These are phyloP conservation scores for Phytophthora colocasiae DNA, from an alignment of 352 stramenopile genomes.

Conservation along the genomic window DNA sequence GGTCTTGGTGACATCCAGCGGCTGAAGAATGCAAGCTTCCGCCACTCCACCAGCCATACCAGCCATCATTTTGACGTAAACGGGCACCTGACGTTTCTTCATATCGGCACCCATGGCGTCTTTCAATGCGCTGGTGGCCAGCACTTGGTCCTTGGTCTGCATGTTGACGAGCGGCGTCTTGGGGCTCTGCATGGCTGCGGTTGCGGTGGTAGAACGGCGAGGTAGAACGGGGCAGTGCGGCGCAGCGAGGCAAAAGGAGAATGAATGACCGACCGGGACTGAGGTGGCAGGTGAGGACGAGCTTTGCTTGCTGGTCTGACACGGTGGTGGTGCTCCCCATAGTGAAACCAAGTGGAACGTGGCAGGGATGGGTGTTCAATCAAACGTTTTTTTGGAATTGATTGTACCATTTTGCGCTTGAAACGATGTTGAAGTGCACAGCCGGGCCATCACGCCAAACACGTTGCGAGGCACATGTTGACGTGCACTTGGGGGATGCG, in stretches of 20 bases:
- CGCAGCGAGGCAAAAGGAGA: slow-evolving; percentile 39
- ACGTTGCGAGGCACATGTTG: slow-evolving; percentile 30
- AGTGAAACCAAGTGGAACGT: slow-evolving; percentile 18
- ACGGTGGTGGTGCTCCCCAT: slow-evolving; percentile 6
- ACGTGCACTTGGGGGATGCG: slow-evolving; percentile 19
- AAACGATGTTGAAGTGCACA: slow-evolving; percentile 32
- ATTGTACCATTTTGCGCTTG: slow-evolving; percentile 12
- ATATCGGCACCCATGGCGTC: slow-evolving; percentile 76
- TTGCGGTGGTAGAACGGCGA: not conserved
- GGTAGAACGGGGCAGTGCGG: slow-evolving; percentile 18
- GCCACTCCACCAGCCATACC: slow-evolving; percentile 89
- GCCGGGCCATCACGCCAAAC: slow-evolving; percentile 14
- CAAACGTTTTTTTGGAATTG: slow-evolving; percentile 3
- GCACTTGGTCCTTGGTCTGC: slow-evolving; percentile 36
- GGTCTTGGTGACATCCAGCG: slow-evolving; percentile 89
- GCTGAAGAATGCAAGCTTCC: slow-evolving; percentile 84
- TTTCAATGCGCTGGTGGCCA: slow-evolving; percentile 81
- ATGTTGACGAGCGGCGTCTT: slow-evolving; percentile 32
- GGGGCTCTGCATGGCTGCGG: slow-evolving; percentile 23
- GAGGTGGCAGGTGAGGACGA: slow-evolving; percentile 20
- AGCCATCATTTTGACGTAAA: slow-evolving; percentile 88
- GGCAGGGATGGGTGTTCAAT: slow-evolving; percentile 15
- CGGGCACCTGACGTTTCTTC: slow-evolving; percentile 71
- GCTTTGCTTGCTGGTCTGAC: slow-evolving; percentile 24
- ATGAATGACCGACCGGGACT: slow-evolving; percentile 29